phyloP scores from a whole-genome alignment of 169 alveolate genomes.

The Plasmodium gallinaceum region DNA sequence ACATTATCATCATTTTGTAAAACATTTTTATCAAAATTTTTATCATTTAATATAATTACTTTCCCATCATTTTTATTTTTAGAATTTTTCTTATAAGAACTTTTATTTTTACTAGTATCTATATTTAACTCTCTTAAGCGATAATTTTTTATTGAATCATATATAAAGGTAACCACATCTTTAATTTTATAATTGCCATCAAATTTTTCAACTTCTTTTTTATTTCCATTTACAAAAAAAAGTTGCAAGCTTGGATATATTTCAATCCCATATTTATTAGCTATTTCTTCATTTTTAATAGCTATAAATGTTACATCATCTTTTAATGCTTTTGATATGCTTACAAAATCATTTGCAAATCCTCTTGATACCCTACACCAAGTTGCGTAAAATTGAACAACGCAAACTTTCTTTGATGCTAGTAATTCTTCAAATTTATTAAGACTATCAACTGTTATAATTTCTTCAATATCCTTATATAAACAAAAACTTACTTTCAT shows the following conservation, averaged over 20 bases:
- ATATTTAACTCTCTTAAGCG: slow-evolving; percentile 76
- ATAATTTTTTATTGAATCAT: slow-evolving; percentile 79
- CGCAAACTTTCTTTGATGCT: slow-evolving; percentile 20
- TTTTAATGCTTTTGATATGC: slow-evolving; percentile 82
- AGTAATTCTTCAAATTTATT: slow-evolving; percentile 59
- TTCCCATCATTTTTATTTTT: slow-evolving; percentile 74
- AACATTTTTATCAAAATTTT: slow-evolving; percentile 82
- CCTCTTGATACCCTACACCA: slow-evolving; percentile 81
- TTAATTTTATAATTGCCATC: slow-evolving; percentile 80
- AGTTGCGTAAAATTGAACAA: slow-evolving; percentile 33
- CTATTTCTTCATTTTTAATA: slow-evolving; percentile 82
- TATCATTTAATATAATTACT: slow-evolving; percentile 82
- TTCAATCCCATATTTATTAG: slow-evolving; percentile 82
- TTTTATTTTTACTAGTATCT: slow-evolving; percentile 30
- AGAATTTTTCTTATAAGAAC: slow-evolving; percentile 74
- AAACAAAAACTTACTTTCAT: slow-evolving; percentile 2
- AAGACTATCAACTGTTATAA: slow-evolving; percentile 70
- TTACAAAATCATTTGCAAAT: slow-evolving; percentile 79
- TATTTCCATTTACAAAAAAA: slow-evolving; percentile 80
- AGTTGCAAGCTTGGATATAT: slow-evolving; percentile 94
- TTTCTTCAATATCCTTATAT: slow-evolving; percentile 76
- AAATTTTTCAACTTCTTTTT: slow-evolving; percentile 64
- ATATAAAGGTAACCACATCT: slow-evolving; percentile 83
- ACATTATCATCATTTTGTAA: slow-evolving; percentile 84
- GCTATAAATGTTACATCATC: slow-evolving; percentile 86